phyloP scores from a whole-genome alignment of 2,329 filamentous ascomycete species.

The Lachnellula occidentalis region DNA sequence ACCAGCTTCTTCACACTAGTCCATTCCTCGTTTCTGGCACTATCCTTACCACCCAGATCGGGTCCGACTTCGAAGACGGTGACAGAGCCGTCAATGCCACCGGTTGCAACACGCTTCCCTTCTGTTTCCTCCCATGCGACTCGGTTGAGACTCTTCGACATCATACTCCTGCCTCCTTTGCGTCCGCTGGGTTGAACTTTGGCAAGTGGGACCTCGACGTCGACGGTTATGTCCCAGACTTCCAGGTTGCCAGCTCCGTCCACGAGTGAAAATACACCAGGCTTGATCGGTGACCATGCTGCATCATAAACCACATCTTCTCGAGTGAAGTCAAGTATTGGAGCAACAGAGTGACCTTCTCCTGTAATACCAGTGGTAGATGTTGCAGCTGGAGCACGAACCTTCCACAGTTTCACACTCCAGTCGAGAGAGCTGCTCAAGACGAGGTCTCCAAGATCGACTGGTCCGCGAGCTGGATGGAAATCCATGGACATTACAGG shows the following conservation, averaged over 20 bases:
- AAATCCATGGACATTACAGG: constrained; percentile 96
- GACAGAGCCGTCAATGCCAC: constrained; percentile 84
- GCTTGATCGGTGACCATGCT: constrained; percentile 89
- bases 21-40: constrained; percentile 84
- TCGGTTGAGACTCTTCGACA: constrained; percentile 87
- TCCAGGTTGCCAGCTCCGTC: constrained; percentile 90
- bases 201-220: constrained; percentile 86
- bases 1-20: constrained; percentile 86
- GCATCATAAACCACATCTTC: constrained; percentile 98
- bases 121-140: constrained; percentile 89
- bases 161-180: constrained; percentile 60
- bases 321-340: constrained; percentile 82
- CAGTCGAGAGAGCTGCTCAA: constrained; percentile 91
- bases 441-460: constrained; percentile 91
- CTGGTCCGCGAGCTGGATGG: constrained; percentile 84
- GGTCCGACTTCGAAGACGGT: constrained; percentile 89
- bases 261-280: constrained; percentile 89
- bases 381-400: constrained; percentile 72
- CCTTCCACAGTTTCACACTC: constrained; percentile 96
- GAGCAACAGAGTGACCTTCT: constrained; percentile 52
- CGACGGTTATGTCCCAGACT: constrained; percentile 89
- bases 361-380: constrained; percentile 48
- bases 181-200: constrained; percentile 67
- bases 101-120: constrained; percentile 80
- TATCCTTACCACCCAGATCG: constrained; percentile 78